Evolutionary conservation across 2,329 filamentous ascomycete genomes (phyloP).

Genomic region (Cercospora nicotianae): DNA sequence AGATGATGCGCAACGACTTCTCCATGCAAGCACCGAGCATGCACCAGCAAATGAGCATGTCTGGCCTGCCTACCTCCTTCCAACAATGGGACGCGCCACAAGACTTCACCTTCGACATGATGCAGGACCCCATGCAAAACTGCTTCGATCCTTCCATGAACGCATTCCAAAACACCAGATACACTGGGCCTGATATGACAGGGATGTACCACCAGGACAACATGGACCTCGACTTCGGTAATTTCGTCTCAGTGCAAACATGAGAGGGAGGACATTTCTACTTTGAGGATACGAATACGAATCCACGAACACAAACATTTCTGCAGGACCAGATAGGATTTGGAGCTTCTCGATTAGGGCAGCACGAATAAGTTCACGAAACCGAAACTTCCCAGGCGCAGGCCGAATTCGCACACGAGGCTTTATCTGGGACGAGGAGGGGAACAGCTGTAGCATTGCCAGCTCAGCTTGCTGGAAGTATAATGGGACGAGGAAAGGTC

Average conservation of each 20-base stretch:
- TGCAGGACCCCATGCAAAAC: not conserved
- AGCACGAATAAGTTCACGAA: not conserved
- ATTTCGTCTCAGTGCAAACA: constrained; percentile 10
- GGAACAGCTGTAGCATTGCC: not conserved
- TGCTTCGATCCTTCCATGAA: constrained; percentile 1
- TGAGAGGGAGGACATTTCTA: not conserved
- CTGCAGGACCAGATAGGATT: not conserved
- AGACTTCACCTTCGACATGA: constrained; percentile 3
- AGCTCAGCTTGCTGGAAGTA: not conserved
- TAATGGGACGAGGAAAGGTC: not conserved
- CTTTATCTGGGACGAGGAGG: not conserved
- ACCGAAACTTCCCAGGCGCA: not conserved
- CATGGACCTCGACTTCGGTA: constrained; percentile 4
- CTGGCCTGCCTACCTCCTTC: constrained; percentile 1
- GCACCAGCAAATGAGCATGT: constrained; percentile 7
- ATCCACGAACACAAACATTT: not conserved
- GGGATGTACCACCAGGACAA: not conserved
- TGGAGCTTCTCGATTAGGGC: not conserved
- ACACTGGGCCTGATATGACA: not conserved
- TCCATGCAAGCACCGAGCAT: constrained; percentile 24
- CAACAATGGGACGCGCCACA: constrained; percentile 6
- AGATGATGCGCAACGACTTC: constrained; percentile 29
- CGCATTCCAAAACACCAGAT: not conserved
- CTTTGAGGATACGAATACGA: not conserved
- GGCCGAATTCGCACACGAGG: not conserved